Base-by-base conservation (phyloP, 805 yeast species). In the Tanozyma kutaoensis region DNA sequence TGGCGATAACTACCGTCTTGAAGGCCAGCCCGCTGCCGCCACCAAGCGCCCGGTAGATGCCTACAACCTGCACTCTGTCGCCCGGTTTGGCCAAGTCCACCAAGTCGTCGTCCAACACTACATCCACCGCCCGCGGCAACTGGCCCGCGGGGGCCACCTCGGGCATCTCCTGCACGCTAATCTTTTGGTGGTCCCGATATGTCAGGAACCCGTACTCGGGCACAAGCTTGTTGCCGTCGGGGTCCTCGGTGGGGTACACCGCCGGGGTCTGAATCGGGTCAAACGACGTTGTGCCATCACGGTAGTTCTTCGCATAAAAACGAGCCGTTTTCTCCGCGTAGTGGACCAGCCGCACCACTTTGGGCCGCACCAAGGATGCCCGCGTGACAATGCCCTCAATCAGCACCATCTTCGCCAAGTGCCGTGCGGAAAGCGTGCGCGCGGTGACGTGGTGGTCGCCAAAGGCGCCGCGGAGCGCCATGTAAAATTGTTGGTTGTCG, bases 71-170 rank as follows among this genome's bases (percentile, higher is more conserved):
- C 19, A 86, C 75, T 47, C 98, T 70, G 50, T 91, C 98, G 42
- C 98, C 98, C 0, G 98, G 97, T 49, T 91, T 91, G 25, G 81
- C 78, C 30, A 55, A 59, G 48, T 91, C 98, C 3, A 91, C 97
- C 36, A 91, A 63, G 48, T 91, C 98, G 44, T 86, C 96, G 50
- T 88, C 95, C 42, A 91, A 57, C n/a, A 88, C 71, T 14, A 88
- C 78, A 45, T 91, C 98, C 20, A 91, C 68, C 3, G 94, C 76
- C 43, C 97, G 66, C 20, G 98, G 98, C 36, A 91, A 63, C 55
- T 88, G 97, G 30, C 98, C 98, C 1, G 97, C 93, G 11, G 97
- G 98, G 1, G 97, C 95, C 36, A 76, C 66, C 56, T 91, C 97
- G 1, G 98, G 97, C 82, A 91, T 81, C 57, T 91, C 98, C 52